Evolutionary conservation across 352 stramenopile genomes (phyloP), one percentile per base, ranked within the genome.

Genomic region (Phytophthora pluvialis): DNA sequence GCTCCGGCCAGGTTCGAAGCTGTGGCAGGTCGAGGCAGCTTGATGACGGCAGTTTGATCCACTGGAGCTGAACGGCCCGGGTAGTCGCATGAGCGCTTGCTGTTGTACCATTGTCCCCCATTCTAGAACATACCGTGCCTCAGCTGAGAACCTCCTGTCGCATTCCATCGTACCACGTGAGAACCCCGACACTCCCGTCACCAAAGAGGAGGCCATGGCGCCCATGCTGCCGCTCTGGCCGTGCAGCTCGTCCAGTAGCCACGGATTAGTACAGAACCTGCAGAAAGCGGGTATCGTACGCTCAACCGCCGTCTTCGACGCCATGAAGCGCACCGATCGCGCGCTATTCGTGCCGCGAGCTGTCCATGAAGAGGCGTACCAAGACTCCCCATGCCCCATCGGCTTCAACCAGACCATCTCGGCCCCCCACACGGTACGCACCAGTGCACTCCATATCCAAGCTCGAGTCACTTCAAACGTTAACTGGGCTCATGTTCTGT

Each of bases 331-430:
- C 13, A 93, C 83, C 3, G 86, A 97, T 51, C 84, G 90, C 12
- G 87, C 75, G 10, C 84, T 90, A 10, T 97, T 96, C 77, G 73
- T 90, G 10, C 64, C 64, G 40, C 43, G 84, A 93, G 52, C 94
- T 36, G 70, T 57, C n/a, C 32, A 83, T 10, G 44, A 85, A 18
- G 48, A 70, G 26, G 67, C 86, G 8, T 97, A 97, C 60, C 69
- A 86, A 9, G 89, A 97, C 61, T 72, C 75, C 26, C 91, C 91
- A 16, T 84, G 95, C 45, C 81, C 82, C 5, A 96, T 98, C 54
- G 91, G 91, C 16, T 91, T 80, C 58, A 78, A 85, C 58, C 87
- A 94, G 57, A 98, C 89, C 40, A 98, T 98, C 55, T 97, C 89
- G 18, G 91, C 91, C 3, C 91, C 91, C 3, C 91, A 98, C 70